Base-by-base conservation (phyloP, 169 alveolate genomes). In the Blepharisma undulans region DNA sequence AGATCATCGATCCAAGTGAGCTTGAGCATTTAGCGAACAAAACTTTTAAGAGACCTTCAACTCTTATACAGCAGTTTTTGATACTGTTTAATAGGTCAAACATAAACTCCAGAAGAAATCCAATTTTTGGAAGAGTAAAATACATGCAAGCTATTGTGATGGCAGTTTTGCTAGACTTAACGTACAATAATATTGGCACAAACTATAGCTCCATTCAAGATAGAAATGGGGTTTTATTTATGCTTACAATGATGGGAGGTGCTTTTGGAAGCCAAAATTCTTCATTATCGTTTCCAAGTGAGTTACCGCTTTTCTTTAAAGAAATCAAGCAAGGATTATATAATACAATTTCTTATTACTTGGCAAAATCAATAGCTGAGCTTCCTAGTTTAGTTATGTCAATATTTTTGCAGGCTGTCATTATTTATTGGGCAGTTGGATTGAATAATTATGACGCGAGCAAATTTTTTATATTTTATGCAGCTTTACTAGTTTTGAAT, bases 361-460 rank as follows among this genome's bases (percentile, higher is more conserved):
- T 60, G 0, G 27, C 78, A 19, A 84, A 84, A 32, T 36, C 29
- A 2, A 32, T 84, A 1, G 78, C 48, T n/a, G 79, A 84, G 10
- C 6, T 84, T 59, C 78, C 78, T 4, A 60, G 6, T 33, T n/a
- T 48, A 22, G 34, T 84, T 25, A 30, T 84, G 8, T 36, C 89
- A 25, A n/a, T 33, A 30, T 27, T 79, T 25, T 22, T 79, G 87
- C 66, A 79, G 10, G 27, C 87, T 6, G 1, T 79, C 1, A 2
- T 84, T 22, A 36, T 84, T 22, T 84, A 84, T 77, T 84, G 74
- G 79, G 3, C 60, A 48, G 89, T 84, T 36, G 89, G 89, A 60
- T 32, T 84, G 12, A 79, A 79, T 32, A n/a, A 34, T 4, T 21
- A 84, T 25, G 27, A n/a, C 7, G 79, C 74, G 1, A 77, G 60